Conservation (phyloP, 768 basidiomycete species). For the Lactarius psammicola region DNA sequence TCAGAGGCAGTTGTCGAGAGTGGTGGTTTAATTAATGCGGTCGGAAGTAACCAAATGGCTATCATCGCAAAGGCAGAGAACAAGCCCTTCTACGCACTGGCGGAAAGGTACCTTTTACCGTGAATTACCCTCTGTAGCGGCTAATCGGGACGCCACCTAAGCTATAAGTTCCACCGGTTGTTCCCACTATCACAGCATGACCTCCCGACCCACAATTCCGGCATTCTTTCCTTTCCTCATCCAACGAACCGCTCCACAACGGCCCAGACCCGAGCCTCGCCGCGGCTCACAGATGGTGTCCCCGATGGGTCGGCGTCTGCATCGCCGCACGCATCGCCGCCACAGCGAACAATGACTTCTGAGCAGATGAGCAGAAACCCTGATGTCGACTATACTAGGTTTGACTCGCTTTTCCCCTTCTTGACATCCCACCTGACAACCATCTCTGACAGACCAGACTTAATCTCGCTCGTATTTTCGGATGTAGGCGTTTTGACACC, state of each 20-base stretch:
- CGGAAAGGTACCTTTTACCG: constrained; percentile 62
- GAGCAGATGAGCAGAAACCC: constrained; percentile 85
- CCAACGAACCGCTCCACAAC: constrained; percentile 24
- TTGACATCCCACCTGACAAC: constrained; percentile 21
- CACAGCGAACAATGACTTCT: constrained; percentile 59
- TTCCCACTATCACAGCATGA: constrained; percentile 93
- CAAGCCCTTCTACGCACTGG: constrained; percentile 95
- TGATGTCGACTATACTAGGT: constrained; percentile 93
- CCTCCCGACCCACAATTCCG: constrained; percentile 76
- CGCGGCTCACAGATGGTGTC: constrained; percentile 8
- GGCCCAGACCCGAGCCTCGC: constrained; percentile 11
- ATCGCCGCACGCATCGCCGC: constrained; percentile 30
- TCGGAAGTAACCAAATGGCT: constrained; percentile 95
- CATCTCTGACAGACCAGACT: constrained; percentile 63
- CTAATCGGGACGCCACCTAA: constrained; percentile 36
- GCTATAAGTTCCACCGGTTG: constrained; percentile 96
- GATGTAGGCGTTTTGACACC: constrained; percentile 93
- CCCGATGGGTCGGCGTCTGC: constrained; percentile 24
- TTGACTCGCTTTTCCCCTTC: constrained; percentile 26
- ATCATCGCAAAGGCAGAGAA: constrained; percentile 92
- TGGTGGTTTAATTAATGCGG: constrained; percentile 87
- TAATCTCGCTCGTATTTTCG: constrained; percentile 91
- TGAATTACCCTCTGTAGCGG: background rate
- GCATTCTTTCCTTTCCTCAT: constrained; percentile 68
- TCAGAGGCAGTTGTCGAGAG: constrained; percentile 98